A percentile compares a stretch with the other conserved stretches of the same genome.
These are phyloP conservation scores for Blastobotrys americana DNA, from an alignment of 805 yeast species.

Conservation along the genomic window DNA sequence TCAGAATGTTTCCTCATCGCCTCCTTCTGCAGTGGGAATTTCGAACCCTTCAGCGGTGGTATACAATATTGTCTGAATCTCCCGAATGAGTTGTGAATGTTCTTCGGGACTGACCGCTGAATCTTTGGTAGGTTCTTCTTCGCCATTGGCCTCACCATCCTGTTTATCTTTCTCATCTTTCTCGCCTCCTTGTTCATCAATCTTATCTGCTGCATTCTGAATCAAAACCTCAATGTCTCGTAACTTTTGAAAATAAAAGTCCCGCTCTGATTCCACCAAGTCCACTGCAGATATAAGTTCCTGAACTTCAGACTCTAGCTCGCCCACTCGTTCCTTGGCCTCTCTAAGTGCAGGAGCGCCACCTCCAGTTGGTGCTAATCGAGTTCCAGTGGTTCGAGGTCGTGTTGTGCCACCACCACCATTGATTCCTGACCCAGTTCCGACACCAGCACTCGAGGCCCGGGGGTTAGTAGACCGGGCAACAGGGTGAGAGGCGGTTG, in stretches of 20 bases:
- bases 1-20: slow-evolving; percentile 16
- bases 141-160: slow-evolving; percentile 25
- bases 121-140: slow-evolving; percentile 11
- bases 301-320: slow-evolving; percentile 43
- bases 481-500: slow-evolving; percentile 7
- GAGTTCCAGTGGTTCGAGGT: slow-evolving; percentile 6
- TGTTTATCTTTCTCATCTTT: slow-evolving; percentile 25
- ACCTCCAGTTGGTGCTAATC: slow-evolving; percentile 3
- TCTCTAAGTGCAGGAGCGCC: slow-evolving; percentile 32
- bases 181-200: slow-evolving; percentile 25
- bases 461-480: slow-evolving; percentile 6
- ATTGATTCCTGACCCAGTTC: slow-evolving; percentile 2
- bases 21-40: slow-evolving; percentile 34
- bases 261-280: slow-evolving; percentile 67
- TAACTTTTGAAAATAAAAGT: slow-evolving; percentile 82
- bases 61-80: slow-evolving; percentile 70
- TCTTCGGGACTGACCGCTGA: slow-evolving; percentile 10
- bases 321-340: slow-evolving; percentile 36
- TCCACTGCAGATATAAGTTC: slow-evolving; percentile 56
- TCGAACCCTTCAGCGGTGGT: slow-evolving; percentile 81
- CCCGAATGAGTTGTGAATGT: slow-evolving; percentile 38
- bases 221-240: slow-evolving; percentile 80
- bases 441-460: too few relatives aligned
- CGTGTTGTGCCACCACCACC: slow-evolving; percentile 3
- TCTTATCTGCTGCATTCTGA: slow-evolving; percentile 51